Evolutionary conservation across 345 rosid species (phyloP), one percentile per base, ranked within the genome.

Genomic region (Gynandropsis gynandra): DNA sequence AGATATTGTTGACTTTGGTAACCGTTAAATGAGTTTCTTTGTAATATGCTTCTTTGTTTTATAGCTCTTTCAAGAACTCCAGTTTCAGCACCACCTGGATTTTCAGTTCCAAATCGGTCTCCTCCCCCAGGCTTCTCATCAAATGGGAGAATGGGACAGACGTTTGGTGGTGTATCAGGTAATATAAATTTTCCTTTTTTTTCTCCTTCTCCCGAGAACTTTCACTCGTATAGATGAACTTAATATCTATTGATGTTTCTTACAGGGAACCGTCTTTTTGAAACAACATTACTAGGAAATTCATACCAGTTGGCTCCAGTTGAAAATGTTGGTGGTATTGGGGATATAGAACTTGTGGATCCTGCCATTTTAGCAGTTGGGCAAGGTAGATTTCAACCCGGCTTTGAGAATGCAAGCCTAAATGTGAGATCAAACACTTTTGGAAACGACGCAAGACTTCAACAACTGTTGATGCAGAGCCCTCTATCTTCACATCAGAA

Each of bases 291-390:
- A 41, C 59, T 61, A 33, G 62, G 79, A 62, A 87, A 74, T 74
- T 62, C 76, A 41, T 74, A 72, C 50, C 78, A 72, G 56, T 74
- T 73, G 16, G 58, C 58, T 27, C 54, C 67, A 20, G 4, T 54
- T 48, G 87, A 75, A 41, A 78, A 56, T 38, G 47, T 50, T 47
- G 71, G 79, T 50, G 62, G 76, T 58, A 53, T 68, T 11, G 81
- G 70, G 16, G 89, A 87, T 61, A 69, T 85, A 63, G 89, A 85
- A 45, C 77, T 78, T 62, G 74, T 80, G 73, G 98, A 87, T 76
- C 93, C 98, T 60, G 98, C 98, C 18, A 92, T 87, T 58, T 74
- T 92, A 75, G 95, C 93, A 0, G 96, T 85, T 64, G 96, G 96
- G 48, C 79, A 75, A 70, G 93, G 29, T 2, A 24, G 29, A 24